Conservation (phyloP, 176 grass and related monocot genomes). For the Oryza punctata region DNA sequence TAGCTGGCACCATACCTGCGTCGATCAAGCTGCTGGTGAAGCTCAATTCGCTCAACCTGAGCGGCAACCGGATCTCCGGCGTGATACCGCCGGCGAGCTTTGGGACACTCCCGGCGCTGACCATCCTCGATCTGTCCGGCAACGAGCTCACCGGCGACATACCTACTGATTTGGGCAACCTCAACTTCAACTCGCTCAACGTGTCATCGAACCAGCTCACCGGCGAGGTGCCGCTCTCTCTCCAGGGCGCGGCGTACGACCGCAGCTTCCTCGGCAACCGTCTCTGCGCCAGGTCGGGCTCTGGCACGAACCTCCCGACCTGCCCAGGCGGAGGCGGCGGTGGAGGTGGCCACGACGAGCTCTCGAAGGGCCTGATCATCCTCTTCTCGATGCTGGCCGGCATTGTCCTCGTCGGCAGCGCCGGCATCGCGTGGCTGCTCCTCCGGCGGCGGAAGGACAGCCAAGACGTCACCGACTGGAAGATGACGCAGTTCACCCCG, state of each 20-base stretch:
- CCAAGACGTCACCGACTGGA: slow-evolving; percentile 54
- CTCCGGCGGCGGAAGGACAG: slow-evolving; percentile 42
- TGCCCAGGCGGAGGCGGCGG: not conserved
- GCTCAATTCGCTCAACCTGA: slow-evolving; percentile 56
- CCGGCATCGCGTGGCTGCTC: slow-evolving; percentile 46
- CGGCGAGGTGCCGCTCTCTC: slow-evolving; percentile 54
- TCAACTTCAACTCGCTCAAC: slow-evolving; percentile 51
- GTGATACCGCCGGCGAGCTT: slow-evolving; percentile 48
- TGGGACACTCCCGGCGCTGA: slow-evolving; percentile 38
- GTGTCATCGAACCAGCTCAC: slow-evolving; percentile 66
- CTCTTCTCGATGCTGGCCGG: slow-evolving; percentile 46
- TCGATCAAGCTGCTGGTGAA: slow-evolving; percentile 43
- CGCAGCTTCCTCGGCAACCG: slow-evolving; percentile 66
- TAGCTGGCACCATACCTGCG: slow-evolving; percentile 52
- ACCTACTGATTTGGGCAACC: slow-evolving; percentile 42
- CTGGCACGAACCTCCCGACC: slow-evolving; percentile 22
- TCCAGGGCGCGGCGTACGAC: slow-evolving; percentile 61
- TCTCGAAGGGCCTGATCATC: slow-evolving; percentile 46
- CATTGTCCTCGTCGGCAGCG: slow-evolving; percentile 38
- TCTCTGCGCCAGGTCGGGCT: slow-evolving; percentile 51
- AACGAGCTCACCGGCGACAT: slow-evolving; percentile 61
- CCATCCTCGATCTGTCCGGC: slow-evolving; percentile 51
- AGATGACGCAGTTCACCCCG: slow-evolving; percentile 60
- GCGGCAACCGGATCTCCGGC: slow-evolving; percentile 56
- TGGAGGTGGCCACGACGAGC: slow-evolving; percentile 4